These are phyloP conservation scores for Eudorina sp. DNA, from an alignment of 139 green algal species.

Conservation along the genomic window DNA sequence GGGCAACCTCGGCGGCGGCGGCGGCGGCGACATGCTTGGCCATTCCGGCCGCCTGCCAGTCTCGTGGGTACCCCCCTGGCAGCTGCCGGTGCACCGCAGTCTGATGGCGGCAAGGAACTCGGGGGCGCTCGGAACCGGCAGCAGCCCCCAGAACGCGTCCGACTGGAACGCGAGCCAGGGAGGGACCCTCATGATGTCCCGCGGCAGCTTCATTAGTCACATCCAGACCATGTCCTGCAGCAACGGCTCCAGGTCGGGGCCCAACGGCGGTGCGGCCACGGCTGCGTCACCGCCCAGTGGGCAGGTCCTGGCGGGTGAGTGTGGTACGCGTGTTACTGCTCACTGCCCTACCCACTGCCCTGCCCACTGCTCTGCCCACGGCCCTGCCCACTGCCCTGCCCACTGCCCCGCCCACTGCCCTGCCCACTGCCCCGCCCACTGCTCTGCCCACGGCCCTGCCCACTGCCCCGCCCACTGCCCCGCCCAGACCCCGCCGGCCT, in stretches of 20 bases:
- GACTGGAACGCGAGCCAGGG: not conserved
- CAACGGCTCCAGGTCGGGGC: not conserved
- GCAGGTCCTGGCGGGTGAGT: not conserved
- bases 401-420: too few relatives aligned
- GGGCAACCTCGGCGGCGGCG: not conserved
- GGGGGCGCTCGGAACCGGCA: not conserved
- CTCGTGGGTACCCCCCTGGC: not conserved
- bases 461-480: too few relatives aligned
- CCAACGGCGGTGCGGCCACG: not conserved
- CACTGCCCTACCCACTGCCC: too few relatives aligned
- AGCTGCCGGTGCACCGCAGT: not conserved
- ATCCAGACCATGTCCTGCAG: constrained; percentile 14
- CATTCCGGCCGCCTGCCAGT: not conserved
- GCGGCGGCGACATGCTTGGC: too few relatives aligned
- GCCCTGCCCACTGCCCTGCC: too few relatives aligned
- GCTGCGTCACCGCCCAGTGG: not conserved
- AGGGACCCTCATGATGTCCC: not conserved
- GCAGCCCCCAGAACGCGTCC: constrained; percentile 4
- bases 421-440: too few relatives aligned
- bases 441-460: too few relatives aligned
- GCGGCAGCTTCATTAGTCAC: constrained; percentile 2
- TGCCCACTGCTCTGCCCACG: too few relatives aligned
- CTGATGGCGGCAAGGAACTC: not conserved
- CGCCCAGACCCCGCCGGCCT: not conserved
- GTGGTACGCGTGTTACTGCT: too few relatives aligned